Base-by-base conservation (phyloP, 1,139 yeast genomes). In the Taiozyma sp. region DNA sequence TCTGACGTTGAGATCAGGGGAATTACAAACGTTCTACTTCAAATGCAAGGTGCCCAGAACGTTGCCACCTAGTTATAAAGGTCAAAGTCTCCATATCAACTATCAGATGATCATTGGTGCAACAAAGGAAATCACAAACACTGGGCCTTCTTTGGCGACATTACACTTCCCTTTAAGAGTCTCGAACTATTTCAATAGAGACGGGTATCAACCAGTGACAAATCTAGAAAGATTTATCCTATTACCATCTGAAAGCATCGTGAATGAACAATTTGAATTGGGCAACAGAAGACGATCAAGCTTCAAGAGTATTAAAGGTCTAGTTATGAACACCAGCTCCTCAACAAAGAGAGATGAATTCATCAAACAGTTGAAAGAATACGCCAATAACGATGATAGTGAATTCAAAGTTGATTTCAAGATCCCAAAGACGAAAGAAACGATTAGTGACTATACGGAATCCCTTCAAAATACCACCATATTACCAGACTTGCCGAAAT, bases 41-140 rank as follows among this genome's bases (percentile, higher is more conserved):
- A 75, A 70, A 50, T 72, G 87, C 48, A 69, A 73, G 43, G 63
- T 84, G 1, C 86, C 86, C 0, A 66, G 67, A 43, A 68, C 69
- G 24, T 55, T 85, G 32, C 90, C 95, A 1, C 96, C 97, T 0
- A 76, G 84, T 14, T 88, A 85, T 64, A 74, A 67, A 1, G 54
- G 64, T 1, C 46, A 49, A 7, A 52, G 51, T 37, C 47, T 47
- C 54, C 68, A 21, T 51, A 70, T 79, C 6, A 63, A 68, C 40
- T 79, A 78, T 55, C 64, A 65, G 35, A 59, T 77, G 40, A 74
- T 74, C 29, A 63, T 79, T 47, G 81, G 81, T 22, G 68, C 76
- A 6, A 53, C 77, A 59, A 57, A 65, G 56, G 58, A 64, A 57
- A 47, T 50, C 56, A 10, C 54, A 46, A 28, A 28, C 7, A 42